Conservation (phyloP, 257 asterid genomes). For the Solanum dulcamara region DNA sequence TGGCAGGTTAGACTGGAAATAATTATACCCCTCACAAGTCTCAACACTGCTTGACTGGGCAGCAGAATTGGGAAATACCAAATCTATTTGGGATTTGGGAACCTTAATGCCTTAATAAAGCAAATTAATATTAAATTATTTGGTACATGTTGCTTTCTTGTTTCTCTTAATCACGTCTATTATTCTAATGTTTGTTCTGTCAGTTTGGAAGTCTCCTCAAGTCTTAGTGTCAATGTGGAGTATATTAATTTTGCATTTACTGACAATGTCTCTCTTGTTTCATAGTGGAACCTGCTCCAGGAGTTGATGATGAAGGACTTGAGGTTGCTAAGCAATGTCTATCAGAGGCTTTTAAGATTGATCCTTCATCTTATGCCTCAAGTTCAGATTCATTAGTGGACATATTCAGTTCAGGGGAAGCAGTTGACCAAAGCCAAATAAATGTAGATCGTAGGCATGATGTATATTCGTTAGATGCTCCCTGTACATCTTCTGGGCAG, state of each 20-base stretch:
- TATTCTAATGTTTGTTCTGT: background rate
- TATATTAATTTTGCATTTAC: background rate
- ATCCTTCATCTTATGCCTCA: constrained; percentile 31
- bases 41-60: background rate
- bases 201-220: background rate
- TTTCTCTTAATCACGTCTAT: background rate
- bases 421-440: background rate
- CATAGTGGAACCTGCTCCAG: constrained; percentile 61
- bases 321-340: constrained; percentile 77
- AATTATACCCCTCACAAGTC: background rate
- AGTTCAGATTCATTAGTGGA: constrained; percentile 41
- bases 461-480: constrained; percentile 21
- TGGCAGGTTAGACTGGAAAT: background rate
- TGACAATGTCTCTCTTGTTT: background rate
- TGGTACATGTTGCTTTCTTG: background rate
- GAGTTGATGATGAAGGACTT: constrained; percentile 56
- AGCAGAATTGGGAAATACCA: background rate
- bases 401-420: constrained; percentile 36
- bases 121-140: background rate
- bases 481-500: constrained; percentile 21
- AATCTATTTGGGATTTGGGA: background rate
- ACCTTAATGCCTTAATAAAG: background rate
- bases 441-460: constrained; percentile 1
- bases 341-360: constrained; percentile 60
- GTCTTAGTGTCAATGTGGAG: background rate